Conservation (phyloP, 805 yeast genomes). For the Komagataella populi region DNA sequence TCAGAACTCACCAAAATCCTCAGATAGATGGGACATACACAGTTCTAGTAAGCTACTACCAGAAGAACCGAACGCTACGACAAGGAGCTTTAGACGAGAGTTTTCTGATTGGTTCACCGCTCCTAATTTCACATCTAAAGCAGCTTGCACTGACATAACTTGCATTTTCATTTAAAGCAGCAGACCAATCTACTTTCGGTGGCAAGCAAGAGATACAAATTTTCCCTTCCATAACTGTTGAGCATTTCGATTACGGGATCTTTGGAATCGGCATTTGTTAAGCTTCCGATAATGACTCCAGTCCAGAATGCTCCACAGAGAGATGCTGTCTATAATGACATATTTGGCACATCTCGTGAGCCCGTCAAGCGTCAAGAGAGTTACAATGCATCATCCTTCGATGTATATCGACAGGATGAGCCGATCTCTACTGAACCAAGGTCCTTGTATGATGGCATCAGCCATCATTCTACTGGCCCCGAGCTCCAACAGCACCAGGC, state of each 20-base stretch:
- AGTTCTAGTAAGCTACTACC: background rate
- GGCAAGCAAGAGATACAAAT: background rate
- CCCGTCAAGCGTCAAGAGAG: background rate
- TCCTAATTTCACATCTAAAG: background rate
- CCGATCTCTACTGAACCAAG: background rate
- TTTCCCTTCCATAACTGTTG: background rate
- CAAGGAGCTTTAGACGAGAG: background rate
- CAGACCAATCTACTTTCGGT: background rate
- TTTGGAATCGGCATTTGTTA: background rate
- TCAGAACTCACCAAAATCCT: background rate
- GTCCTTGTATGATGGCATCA: background rate
- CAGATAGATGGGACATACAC: background rate
- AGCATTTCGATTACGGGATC: background rate
- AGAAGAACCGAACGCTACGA: background rate
- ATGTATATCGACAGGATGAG: background rate
- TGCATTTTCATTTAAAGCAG: background rate
- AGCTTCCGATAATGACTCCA: background rate
- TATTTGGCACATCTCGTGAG: constrained; percentile 14
- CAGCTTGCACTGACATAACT: background rate
- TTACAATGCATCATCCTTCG: background rate
- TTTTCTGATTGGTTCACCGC: background rate
- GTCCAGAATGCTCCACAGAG: constrained; percentile 3
- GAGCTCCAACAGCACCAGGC: background rate
- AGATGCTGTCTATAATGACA: constrained; percentile 16
- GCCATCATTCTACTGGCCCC: background rate